Base-by-base conservation (phyloP, 805 yeast species). In the Priceomyces carsonii region DNA sequence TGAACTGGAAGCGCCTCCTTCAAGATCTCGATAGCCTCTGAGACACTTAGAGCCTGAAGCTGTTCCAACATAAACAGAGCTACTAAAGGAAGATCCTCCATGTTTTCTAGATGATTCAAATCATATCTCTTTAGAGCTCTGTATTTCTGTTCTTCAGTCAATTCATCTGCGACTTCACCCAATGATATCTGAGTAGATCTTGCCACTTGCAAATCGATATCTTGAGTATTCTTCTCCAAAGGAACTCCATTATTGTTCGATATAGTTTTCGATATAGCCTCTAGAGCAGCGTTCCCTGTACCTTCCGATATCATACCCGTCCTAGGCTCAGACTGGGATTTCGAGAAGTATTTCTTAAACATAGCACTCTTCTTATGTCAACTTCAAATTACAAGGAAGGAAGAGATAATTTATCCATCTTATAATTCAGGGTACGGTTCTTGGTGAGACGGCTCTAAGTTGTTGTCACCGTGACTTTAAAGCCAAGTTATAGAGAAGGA, bases 1-100 rank as follows among this genome's bases (percentile, higher is more conserved):
- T 60, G 64, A 2, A 55, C 59, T 3, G 36, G 51, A 23, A 62
- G 30, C 3, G 57, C 51, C n/a, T 47, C 52, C 30, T 54, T 48
- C 29, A 63, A 54, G 23, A 62, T 51, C 5, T 38, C 43, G 6
- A 63, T 21, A 3, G 66, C 56, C n/a, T 53, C 55, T 2, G 35
- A 43, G 4, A 37, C 31, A 3, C 43, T 19, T 10, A 59, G 16
- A 5, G 33, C 33, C 26, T 54, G 58, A 18, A 62, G 52, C 36
- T 60, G 59, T 35, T 59, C 34, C 6, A 31, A n/a, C 16, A 31
- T 18, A 31, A 12, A 31, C 13, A 23, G 23, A 19, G 34, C 34
- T 20, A 7, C 31, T 10, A 31, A 18, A 21, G 34, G 34, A 9
- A 31, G 14, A 20, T 31, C 28, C 6, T 31, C 29, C 17, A 13